Base-by-base conservation (phyloP, 2,329 filamentous ascomycete genomes). In the Colletotrichum sp. region DNA sequence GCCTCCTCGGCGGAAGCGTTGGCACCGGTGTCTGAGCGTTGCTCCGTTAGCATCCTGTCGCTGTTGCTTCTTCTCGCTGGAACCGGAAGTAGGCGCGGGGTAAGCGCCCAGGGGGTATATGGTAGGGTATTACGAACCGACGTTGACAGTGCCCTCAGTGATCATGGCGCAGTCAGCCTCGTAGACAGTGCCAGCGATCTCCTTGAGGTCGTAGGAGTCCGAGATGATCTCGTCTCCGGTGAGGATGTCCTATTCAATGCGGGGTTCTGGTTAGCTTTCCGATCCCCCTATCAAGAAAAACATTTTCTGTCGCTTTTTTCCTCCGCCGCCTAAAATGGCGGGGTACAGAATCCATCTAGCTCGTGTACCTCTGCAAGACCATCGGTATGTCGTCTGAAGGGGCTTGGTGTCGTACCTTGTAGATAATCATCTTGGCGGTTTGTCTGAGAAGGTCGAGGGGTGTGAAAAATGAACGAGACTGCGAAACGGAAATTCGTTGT, bases 1-100 rank as follows among this genome's bases (percentile, higher is more conserved):
- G 89, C 94, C 85, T 94, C 96, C 90, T 98, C 97, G 77, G 97
- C 96, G 81, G 96, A 98, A 81, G 97, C 95, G 88, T 99, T 99
- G 90, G 96, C 97, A 86, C 97, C 97, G 82, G 91, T 97, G 86
- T 97, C 94, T 95, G 73, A 36, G 43, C 58, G 52, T 13, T 21
- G 24, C 24, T 38, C 63, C 26, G 73, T 75, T 34, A 76, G 74
- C 52, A 64, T 24, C 12, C 13, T 68, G 38, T 4, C 16, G 7
- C n/a, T 38, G 24, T 21, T 62, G 8, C 3, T n/a, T n/a, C 32
- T n/a, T 6, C 13, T 71, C 7, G 52, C 21, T 52, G 9, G 16
- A 75, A 43, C 24, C 16, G 65, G 55, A 18, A 18, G 43, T 48
- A 56, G 24, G 62, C 63, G 73, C 34, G 52, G 69, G 68, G 71